Percentiles rank a stretch among this genome's conserved stretches.
Conservation (phyloP, 2,329 filamentous ascomycete species). For the Cytospora paraplurivora region DNA sequence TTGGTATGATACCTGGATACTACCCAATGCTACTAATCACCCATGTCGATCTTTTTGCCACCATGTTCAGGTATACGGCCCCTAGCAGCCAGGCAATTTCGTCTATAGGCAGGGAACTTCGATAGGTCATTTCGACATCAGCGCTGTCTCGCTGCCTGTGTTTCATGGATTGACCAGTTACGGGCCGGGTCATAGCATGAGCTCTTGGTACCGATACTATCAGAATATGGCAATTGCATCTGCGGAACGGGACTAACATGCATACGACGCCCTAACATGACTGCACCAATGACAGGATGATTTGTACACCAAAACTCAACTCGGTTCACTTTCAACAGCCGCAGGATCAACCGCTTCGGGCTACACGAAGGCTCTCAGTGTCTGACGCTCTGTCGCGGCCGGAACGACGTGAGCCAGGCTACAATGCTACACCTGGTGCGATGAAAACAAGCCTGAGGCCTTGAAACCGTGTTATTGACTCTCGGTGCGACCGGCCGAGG, state of each 20-base stretch:
- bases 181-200: not conserved
- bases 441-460: slow-evolving; percentile 9
- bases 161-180: slow-evolving; percentile 16
- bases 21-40: slow-evolving; percentile 22
- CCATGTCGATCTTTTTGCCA: slow-evolving; percentile 18
- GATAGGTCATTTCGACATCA: not conserved
- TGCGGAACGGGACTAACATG: slow-evolving; percentile 5
- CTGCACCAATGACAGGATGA: slow-evolving; percentile 5
- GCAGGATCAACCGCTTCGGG: slow-evolving; percentile 3
- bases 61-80: not conserved
- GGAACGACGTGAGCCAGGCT: slow-evolving; percentile 5
- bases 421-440: slow-evolving; percentile 11
- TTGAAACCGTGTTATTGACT: not conserved
- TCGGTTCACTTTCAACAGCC: not conserved
- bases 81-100: slow-evolving; percentile 11
- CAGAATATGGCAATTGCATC: not conserved
- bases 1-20: slow-evolving; percentile 21
- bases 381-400: slow-evolving; percentile 7
- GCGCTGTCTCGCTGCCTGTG: slow-evolving; percentile 6
- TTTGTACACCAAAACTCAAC: not conserved
- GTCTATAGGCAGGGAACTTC: not conserved
- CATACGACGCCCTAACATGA: not conserved
- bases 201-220: not conserved
- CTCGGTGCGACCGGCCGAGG: slow-evolving; percentile 16
- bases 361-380: slow-evolving; percentile 12